Percentiles rank a stretch among this genome's conserved stretches.
phyloP scores from a whole-genome alignment of 345 rosid species.

The Viola odorata region DNA sequence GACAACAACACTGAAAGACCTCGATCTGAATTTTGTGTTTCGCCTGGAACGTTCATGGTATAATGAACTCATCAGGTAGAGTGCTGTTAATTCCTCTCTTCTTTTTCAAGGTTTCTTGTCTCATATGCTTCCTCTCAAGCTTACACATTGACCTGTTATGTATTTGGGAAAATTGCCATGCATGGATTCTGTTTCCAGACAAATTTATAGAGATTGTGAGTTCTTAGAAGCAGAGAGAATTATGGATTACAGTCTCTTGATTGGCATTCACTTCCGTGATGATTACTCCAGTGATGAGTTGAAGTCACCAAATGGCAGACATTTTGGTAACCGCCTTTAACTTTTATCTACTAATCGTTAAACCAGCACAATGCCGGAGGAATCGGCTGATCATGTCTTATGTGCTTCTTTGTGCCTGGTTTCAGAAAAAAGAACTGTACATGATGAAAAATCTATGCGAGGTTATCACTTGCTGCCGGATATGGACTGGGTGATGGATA shows the following conservation, averaged over 20 bases:
- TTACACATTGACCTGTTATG: too few species aligned
- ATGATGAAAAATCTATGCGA: conserved; percentile 39
- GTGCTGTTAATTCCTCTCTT: neutral
- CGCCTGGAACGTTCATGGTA: conserved; percentile 48
- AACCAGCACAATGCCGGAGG: too few species aligned
- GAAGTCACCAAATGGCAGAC: conserved; percentile 19
- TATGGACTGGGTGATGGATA: conserved; percentile 53
- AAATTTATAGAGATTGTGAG: conserved; percentile 61
- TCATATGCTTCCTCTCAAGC: too few species aligned
- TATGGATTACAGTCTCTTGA: conserved; percentile 66
- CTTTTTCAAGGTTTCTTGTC: neutral
- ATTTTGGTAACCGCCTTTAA: conserved; percentile 14
- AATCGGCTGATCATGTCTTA: neutral
- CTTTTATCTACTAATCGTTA: neutral
- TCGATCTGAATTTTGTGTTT: conserved; percentile 58
- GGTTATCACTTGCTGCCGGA: conserved; percentile 56
- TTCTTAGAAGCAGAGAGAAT: conserved; percentile 62
- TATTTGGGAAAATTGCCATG: too few species aligned
- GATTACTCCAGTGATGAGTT: conserved; percentile 27
- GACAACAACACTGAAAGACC: conserved; percentile 68
- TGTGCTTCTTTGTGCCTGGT: neutral
- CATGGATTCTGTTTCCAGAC: conserved; percentile 28
- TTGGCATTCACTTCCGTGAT: conserved; percentile 61
- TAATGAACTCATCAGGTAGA: conserved; percentile 49
- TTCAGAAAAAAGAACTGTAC: conserved; percentile 29